Base-by-base conservation (phyloP, 495 filamentous ascomycete genomes). In the Beverwykella pulmonaria region DNA sequence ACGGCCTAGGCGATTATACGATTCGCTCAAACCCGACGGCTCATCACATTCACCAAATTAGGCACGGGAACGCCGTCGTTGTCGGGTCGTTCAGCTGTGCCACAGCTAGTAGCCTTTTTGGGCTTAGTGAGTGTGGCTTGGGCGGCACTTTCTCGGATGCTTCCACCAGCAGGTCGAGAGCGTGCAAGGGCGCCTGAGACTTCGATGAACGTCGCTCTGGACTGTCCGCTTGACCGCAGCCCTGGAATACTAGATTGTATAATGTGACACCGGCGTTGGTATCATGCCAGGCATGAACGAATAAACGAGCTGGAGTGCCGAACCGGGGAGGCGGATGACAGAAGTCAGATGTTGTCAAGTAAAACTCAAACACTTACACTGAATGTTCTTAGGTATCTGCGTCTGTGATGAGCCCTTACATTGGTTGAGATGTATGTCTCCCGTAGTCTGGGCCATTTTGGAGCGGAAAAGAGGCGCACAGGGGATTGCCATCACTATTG, bases 161-260 rank as follows among this genome's bases (percentile, higher is more conserved):
- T 22, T 7, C 55, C 7, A 2, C 32, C 4, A 19, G 20, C 57
- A 25, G 17, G 20, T 50, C 25, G 44, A 22, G 10, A 29, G 36
- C 14, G 17, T 6, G 20, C 48, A 61, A 55, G 60, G 60, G 60
- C 53, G 32, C 22, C 60, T 47, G 36, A 63, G 60, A 63, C 60
- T 41, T 9, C 32, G 15, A 39, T 15, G 32, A 5, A 36, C 25
- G 30, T 17, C n/a, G 53, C 15, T 60, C 57, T 52, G 46, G 30
- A n/a, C 15, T 32, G 25, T 53, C 60, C 32, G 60, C 20, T 19
- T 22, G 32, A 53, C 60, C 47, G 30, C 60, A 14, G 39, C 39
- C 39, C 17, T 14, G 39, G 3, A 12, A 14, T 44, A 2, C 39
- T 12, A 59, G n/a, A 44, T 39, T 41, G 54, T 1, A 20, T 57